These are phyloP conservation scores for Testicularia cyperi DNA, from an alignment of 1,284 basidiomycete species.

Conservation along the genomic window DNA sequence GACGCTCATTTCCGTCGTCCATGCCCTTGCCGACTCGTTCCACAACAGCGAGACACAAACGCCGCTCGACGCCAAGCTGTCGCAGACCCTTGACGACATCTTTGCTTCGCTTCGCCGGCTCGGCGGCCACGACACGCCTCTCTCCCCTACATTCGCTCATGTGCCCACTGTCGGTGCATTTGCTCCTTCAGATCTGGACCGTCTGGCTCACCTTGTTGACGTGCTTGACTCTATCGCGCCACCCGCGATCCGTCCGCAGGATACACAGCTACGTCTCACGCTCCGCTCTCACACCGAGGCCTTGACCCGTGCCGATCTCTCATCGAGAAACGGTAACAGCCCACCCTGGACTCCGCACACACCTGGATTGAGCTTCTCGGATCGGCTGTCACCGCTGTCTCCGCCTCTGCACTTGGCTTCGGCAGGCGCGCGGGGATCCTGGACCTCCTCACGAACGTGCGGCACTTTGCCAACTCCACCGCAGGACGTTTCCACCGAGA, in stretches of 20 bases:
- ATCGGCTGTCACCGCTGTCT: conserved; percentile 1
- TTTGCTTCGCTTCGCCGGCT: conserved; percentile 26
- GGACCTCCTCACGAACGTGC: conserved; percentile 13
- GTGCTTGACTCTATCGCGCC: conserved; percentile 2
- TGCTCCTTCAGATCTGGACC: conserved; percentile 9
- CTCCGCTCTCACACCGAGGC: conserved; percentile 6
- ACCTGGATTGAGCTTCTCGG: conserved; percentile 1
- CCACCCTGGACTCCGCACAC: conserved; percentile 20
- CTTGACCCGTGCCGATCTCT: conserved; percentile 8
- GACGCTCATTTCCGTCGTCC: conserved; percentile 13
- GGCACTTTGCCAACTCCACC: conserved; percentile 16
- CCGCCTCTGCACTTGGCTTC: conserved; percentile 6
- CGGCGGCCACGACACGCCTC: conserved; percentile 17
- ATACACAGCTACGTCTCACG: conserved; percentile 9
- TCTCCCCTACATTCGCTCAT: conserved; percentile 20
- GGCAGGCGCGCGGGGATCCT: conserved; percentile 11
- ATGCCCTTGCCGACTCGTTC: conserved; percentile 17
- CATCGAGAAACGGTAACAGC: conserved; percentile 7
- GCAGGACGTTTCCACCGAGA: conserved; percentile 11
- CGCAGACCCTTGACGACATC: conserved; percentile 26
- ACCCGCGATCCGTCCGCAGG: neutral
- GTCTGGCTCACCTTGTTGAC: conserved; percentile 25
- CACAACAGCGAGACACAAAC: no score
- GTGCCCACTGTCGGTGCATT: neutral
- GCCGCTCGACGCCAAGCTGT: no score